Percentiles rank a stretch among this genome's conserved stretches.
Evolutionary conservation across 1,284 basidiomycete species (phyloP).

Genomic region (Trichosporon sp.): DNA sequence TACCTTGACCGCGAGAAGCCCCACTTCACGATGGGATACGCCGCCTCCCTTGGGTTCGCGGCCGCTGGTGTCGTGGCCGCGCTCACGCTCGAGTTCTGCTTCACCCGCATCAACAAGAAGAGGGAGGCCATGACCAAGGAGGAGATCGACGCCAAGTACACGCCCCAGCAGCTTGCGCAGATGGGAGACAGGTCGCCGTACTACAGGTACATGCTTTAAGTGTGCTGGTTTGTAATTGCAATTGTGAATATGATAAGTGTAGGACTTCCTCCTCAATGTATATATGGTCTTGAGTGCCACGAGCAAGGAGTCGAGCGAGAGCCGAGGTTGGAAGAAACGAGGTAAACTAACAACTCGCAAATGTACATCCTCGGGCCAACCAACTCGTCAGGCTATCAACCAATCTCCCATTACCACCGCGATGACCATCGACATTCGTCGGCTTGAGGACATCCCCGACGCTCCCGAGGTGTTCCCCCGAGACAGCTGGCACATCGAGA

Average conservation of each 20-base stretch:
- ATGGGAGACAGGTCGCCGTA: slow-evolving; percentile 43
- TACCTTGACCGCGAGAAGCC: slow-evolving; percentile 22
- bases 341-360: too few species aligned
- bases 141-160: slow-evolving; percentile 41
- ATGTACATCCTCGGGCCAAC: too few species aligned
- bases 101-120: slow-evolving; percentile 33
- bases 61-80: slow-evolving; percentile 31
- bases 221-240: not conserved
- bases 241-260: not conserved
- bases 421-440: too few species aligned
- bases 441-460: too few species aligned
- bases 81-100: slow-evolving; percentile 18
- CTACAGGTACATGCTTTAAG: slow-evolving; percentile 36
- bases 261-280: too few species aligned
- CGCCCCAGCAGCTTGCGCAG: slow-evolving; percentile 33
- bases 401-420: too few species aligned
- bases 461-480: too few species aligned
- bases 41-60: slow-evolving; percentile 37
- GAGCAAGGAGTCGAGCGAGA: too few species aligned
- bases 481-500: too few species aligned
- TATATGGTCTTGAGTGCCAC: too few species aligned
- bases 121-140: slow-evolving; percentile 36
- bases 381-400: too few species aligned
- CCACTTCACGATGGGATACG: slow-evolving; percentile 41
- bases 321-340: too few species aligned